Conservation (phyloP, 208 protist species). For the Trichomonas gallinae region DNA sequence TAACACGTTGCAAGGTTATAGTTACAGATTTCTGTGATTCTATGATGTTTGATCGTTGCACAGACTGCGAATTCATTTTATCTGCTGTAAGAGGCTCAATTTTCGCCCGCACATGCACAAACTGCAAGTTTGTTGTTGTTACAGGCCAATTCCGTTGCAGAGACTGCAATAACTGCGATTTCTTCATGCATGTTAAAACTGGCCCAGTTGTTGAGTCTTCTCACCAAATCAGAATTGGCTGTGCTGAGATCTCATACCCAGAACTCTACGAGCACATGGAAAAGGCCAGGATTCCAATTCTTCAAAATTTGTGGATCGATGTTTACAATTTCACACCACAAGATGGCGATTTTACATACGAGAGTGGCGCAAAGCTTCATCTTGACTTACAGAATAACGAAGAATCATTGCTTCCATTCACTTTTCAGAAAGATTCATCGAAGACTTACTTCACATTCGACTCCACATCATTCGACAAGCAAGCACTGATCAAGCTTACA, state of each 20-base stretch:
- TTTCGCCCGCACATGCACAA: background rate
- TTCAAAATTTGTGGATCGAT: background rate
- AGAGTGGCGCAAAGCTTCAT: background rate
- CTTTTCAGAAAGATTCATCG: background rate
- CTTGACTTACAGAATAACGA: background rate
- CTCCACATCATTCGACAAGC: background rate
- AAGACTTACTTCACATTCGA: background rate
- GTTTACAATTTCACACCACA: background rate
- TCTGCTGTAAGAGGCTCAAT: conserved; percentile 1
- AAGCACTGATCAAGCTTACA: background rate
- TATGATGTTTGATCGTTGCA: background rate
- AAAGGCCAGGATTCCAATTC: background rate
- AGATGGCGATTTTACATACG: background rate
- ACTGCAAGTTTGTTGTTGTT: background rate
- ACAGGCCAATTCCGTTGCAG: background rate
- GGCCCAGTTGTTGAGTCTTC: conserved; percentile 19
- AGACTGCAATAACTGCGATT: background rate
- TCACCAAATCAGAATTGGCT: background rate
- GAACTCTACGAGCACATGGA: background rate
- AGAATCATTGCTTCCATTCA: background rate
- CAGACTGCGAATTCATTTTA: background rate
- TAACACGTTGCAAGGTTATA: background rate
- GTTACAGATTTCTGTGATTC: background rate
- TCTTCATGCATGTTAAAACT: conserved; percentile 19
- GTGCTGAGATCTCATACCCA: background rate